Percentiles rank a stretch among this genome's conserved stretches.
These are phyloP conservation scores for Lipomyces orientalis DNA, from an alignment of 805 yeast species.

Conservation along the genomic window DNA sequence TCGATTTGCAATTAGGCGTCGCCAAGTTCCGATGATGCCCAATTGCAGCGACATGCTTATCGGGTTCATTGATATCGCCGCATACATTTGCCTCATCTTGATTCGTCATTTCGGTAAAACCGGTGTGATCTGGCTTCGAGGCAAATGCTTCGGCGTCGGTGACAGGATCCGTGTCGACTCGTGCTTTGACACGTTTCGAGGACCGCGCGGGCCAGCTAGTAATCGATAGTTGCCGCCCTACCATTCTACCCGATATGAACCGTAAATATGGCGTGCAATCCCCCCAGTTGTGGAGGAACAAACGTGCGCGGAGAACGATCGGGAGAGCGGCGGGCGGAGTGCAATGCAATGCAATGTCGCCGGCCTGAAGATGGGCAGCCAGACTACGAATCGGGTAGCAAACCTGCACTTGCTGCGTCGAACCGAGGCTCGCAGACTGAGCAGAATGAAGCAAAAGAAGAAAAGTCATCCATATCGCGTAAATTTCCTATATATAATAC, in stretches of 20 bases:
- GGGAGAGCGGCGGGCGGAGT: no score
- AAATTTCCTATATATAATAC: background rate
- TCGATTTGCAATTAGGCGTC: background rate
- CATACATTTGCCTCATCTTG: background rate
- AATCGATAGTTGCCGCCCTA: background rate
- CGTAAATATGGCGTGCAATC: background rate
- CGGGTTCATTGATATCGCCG: background rate
- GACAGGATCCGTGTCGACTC: background rate
- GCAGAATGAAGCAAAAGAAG: no score
- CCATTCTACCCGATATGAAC: background rate
- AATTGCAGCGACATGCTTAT: background rate
- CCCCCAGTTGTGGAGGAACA: background rate
- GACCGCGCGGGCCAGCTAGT: background rate
- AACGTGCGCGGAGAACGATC: background rate
- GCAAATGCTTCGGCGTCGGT: background rate
- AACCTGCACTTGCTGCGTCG: background rate
- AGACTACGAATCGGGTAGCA: background rate
- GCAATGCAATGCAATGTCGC: no score
- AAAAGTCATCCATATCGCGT: background rate
- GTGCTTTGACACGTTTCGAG: background rate
- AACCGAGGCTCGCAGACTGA: background rate
- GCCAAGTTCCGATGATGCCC: background rate
- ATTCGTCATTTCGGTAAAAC: background rate
- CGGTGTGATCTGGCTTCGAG: background rate
- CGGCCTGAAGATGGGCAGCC: no score